phyloP scores from a whole-genome alignment of 371 early-diverging fungal genomes.

The Synchytrium microbalum region DNA sequence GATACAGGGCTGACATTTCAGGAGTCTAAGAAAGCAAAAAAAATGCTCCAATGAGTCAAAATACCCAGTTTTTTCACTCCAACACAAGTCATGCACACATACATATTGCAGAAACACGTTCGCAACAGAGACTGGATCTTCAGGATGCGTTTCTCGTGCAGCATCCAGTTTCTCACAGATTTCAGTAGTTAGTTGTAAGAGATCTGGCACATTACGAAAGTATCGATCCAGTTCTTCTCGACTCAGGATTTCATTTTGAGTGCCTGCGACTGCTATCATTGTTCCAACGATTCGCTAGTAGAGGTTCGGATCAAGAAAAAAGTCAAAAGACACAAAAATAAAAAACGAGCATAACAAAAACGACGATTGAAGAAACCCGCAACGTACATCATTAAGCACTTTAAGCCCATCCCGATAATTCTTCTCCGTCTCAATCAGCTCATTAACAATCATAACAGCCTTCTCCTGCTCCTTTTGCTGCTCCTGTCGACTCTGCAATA shows the following conservation, averaged over 20 bases:
- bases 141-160: neutral
- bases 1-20: neutral
- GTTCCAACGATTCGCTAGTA: neutral
- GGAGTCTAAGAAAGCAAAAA: neutral
- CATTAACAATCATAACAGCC: neutral
- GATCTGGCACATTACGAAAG: neutral
- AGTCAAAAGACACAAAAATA: too few relatives aligned
- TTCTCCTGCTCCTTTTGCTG: neutral
- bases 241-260: neutral
- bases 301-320: neutral
- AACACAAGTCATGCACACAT: neutral
- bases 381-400: neutral
- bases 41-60: too few relatives aligned
- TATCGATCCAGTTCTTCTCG: neutral
- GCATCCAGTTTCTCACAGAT: conserved; percentile 1
- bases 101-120: neutral
- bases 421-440: neutral
- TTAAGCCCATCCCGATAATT: neutral
- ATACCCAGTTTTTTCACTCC: neutral
- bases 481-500: neutral
- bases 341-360: too few relatives aligned
- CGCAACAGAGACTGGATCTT: neutral
- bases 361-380: neutral
- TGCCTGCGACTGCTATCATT: neutral
- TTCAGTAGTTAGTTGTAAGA: neutral